A percentile compares a stretch with the other conserved stretches of the same genome.
Conservation (phyloP, 306 rosid species). For the Alnus glutinosa region DNA sequence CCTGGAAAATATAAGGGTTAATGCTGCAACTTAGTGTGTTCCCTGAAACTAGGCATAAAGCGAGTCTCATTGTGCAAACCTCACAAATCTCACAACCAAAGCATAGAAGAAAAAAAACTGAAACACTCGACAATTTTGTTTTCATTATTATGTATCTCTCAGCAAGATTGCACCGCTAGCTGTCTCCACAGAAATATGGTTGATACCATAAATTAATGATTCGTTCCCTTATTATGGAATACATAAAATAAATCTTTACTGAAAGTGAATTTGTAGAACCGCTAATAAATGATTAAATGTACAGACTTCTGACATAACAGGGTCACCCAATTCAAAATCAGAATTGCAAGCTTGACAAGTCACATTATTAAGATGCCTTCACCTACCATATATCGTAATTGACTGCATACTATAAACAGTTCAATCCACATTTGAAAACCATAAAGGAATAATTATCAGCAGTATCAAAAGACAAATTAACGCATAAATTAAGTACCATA, state of each 20-base stretch:
- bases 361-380: neutral
- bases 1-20: neutral
- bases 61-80: neutral
- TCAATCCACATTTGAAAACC: neutral
- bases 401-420: neutral
- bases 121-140: neutral
- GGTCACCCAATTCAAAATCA: neutral
- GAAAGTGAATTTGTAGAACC: neutral
- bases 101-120: neutral
- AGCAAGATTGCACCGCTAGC: neutral
- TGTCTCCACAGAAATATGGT: neutral
- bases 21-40: neutral
- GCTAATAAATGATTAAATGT: neutral
- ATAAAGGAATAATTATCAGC: neutral
- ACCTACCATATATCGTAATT: neutral
- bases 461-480: neutral
- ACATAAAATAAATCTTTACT: neutral
- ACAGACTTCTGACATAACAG: neutral
- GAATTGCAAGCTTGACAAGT: neutral
- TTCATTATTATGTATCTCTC: neutral
- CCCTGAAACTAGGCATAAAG: constrained; percentile 2
- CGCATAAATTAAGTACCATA: neutral
- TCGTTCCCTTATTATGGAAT: neutral
- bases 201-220: neutral
- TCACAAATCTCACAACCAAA: neutral